Conservation (phyloP, 2,329 filamentous ascomycete species). For the Neophaeococcomyces mojaviensis region DNA sequence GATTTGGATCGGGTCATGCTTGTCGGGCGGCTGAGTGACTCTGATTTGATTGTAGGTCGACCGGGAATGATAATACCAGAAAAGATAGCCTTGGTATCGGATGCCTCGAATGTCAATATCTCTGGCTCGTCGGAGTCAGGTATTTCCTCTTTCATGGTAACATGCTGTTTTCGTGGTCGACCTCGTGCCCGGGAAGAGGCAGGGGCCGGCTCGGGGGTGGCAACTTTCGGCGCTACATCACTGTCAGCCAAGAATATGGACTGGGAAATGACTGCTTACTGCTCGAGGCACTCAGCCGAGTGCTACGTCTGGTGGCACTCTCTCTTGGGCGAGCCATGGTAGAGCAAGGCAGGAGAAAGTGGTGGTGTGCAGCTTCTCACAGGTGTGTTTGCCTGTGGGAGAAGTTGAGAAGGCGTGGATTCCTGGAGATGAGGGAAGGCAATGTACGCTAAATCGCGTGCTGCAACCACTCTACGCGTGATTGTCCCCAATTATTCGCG, state of each 20-base stretch:
- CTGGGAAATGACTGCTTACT: too few relatives aligned
- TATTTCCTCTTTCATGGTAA: constrained; percentile 12
- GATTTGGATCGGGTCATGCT: constrained; percentile 3
- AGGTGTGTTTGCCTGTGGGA: not conserved
- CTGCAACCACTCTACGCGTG: constrained; percentile 1
- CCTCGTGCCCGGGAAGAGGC: constrained; percentile 5
- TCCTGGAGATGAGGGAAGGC: not conserved
- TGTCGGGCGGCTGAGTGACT: not conserved
- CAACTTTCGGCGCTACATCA: constrained; percentile 12
- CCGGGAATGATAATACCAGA: constrained; percentile 15
- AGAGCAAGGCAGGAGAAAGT: too few relatives aligned
- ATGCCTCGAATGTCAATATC: constrained; percentile 6
- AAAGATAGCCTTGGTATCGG: constrained; percentile 13
- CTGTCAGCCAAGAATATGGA: not conserved
- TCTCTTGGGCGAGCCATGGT: too few relatives aligned
- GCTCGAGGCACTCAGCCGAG: too few relatives aligned
- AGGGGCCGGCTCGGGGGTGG: constrained; percentile 14
- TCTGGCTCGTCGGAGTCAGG: constrained; percentile 21
- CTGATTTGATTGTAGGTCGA: not conserved
- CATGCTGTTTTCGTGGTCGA: constrained; percentile 2
- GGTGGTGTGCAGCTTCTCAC: not conserved
- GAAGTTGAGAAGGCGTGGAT: not conserved
- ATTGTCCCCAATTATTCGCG: constrained; percentile 1
- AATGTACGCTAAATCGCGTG: not conserved
- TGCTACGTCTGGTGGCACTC: too few relatives aligned